These are phyloP conservation scores for Gossypium australe DNA, from an alignment of 345 rosid genomes.

Conservation along the genomic window DNA sequence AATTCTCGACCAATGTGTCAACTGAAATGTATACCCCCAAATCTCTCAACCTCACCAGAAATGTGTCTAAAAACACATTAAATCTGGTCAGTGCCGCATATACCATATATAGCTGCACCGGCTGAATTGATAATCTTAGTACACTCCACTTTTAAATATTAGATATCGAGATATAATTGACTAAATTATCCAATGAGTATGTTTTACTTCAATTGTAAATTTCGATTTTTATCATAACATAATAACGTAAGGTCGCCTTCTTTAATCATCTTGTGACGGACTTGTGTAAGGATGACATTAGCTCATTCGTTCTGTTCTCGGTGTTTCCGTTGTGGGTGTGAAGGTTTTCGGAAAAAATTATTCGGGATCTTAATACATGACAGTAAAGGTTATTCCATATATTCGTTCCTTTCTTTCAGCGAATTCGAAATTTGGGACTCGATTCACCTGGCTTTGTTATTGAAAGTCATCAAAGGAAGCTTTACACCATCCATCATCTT, in stretches of 20 bases:
- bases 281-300: not conserved
- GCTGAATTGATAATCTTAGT: too few relatives aligned
- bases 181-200: too few relatives aligned
- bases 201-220: not conserved
- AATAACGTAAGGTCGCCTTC: constrained; percentile 14
- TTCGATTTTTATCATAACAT: constrained; percentile 15
- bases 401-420: not conserved
- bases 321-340: constrained; percentile 13
- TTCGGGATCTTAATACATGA: not conserved
- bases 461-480: constrained; percentile 13
- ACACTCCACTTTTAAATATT: too few relatives aligned
- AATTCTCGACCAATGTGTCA: constrained; percentile 6
- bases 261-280: not conserved
- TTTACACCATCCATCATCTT: constrained; percentile 4
- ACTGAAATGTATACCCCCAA: not conserved
- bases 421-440: not conserved
- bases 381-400: not conserved
- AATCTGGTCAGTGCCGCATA: not conserved
- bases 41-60: not conserved
- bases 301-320: constrained; percentile 14
- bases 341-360: constrained; percentile 9
- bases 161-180: too few relatives aligned
- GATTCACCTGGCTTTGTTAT: not conserved
- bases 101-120: too few relatives aligned
- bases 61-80: not conserved